These are phyloP conservation scores for Mortierella sp. DNA, from an alignment of 371 early-diverging fungal genomes.

Conservation along the genomic window DNA sequence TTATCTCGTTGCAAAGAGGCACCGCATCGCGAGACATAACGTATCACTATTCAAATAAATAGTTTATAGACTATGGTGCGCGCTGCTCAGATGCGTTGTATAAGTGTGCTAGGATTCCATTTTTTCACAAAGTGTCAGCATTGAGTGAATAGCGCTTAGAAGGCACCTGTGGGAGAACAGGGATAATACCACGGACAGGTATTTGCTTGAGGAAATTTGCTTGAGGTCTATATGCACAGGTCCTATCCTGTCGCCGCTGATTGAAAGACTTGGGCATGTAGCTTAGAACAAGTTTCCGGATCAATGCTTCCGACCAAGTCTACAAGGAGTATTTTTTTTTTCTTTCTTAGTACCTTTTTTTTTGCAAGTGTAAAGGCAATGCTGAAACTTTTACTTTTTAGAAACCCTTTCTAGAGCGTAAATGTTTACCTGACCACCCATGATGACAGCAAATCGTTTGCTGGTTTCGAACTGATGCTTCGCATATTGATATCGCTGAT, in stretches of 20 bases:
- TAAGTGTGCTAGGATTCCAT: too few relatives aligned
- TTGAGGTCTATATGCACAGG: conserved; percentile 33
- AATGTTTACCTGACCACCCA: conserved; percentile 25
- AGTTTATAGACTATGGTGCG: too few relatives aligned
- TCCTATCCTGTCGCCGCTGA: conserved; percentile 26
- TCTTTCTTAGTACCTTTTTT: too few relatives aligned
- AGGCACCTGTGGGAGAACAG: conserved; percentile 26
- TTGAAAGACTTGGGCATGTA: conserved; percentile 35
- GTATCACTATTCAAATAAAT: too few relatives aligned
- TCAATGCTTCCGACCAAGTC: conserved; percentile 25
- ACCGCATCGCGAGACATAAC: too few relatives aligned
- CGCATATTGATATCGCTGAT: conserved; percentile 27
- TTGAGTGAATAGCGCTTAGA: conserved; percentile 23
- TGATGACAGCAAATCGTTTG: conserved; percentile 28
- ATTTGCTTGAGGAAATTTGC: conserved; percentile 25
- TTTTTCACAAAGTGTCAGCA: not conserved
- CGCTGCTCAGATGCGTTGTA: too few relatives aligned
- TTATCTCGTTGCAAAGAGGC: too few relatives aligned
- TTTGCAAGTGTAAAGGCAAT: too few relatives aligned
- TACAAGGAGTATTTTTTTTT: too few relatives aligned
- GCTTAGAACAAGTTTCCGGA: conserved; percentile 27
- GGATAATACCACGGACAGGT: conserved; percentile 17
- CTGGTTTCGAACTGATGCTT: conserved; percentile 34
- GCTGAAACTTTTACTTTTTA: too few relatives aligned
- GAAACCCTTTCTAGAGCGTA: too few relatives aligned